phyloP scores from a whole-genome alignment of 768 basidiomycete genomes.

The Leccinum imitatum region DNA sequence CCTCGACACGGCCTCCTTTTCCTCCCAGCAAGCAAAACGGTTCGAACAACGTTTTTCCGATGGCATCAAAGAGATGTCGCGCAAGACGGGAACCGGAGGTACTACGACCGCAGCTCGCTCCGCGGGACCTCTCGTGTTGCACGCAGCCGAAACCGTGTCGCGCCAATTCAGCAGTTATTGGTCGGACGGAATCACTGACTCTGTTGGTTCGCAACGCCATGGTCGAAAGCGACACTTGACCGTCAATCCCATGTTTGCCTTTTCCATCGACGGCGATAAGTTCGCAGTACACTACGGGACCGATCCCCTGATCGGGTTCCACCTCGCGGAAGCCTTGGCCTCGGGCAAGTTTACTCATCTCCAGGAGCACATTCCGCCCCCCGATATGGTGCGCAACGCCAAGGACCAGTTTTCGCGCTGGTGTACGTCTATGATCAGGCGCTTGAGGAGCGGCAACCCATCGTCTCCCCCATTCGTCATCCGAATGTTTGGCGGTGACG shows the following conservation, averaged over 20 bases:
- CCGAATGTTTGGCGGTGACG: constrained; percentile 32
- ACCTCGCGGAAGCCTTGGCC: constrained; percentile 27
- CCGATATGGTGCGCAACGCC: constrained; percentile 16
- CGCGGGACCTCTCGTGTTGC: constrained; percentile 23
- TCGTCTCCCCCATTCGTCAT: constrained; percentile 23
- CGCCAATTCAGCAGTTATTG: constrained; percentile 26
- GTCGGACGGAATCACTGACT: constrained; percentile 21
- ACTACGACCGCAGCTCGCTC: constrained; percentile 23
- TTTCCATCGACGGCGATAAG: constrained; percentile 26
- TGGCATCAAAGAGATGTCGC: constrained; percentile 10
- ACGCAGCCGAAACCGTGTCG: background rate
- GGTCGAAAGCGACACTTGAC: background rate
- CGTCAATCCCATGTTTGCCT: constrained; percentile 31
- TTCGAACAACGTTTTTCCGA: constrained; percentile 13
- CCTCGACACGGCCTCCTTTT: constrained; percentile 6
- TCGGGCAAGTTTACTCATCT: constrained; percentile 9
- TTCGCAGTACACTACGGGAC: constrained; percentile 31
- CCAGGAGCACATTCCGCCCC: background rate
- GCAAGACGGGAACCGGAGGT: background rate
- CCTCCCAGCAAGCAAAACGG: constrained; percentile 5
- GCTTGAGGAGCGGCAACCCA: constrained; percentile 14
- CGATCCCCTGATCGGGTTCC: constrained; percentile 30
- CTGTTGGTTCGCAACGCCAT: background rate
- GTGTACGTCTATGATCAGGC: constrained; percentile 19
- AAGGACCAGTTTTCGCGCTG: constrained; percentile 27